Evolutionary conservation across 192 early-diverging fungal genomes (phyloP).

Genomic region (Chytriomyces confervae): DNA sequence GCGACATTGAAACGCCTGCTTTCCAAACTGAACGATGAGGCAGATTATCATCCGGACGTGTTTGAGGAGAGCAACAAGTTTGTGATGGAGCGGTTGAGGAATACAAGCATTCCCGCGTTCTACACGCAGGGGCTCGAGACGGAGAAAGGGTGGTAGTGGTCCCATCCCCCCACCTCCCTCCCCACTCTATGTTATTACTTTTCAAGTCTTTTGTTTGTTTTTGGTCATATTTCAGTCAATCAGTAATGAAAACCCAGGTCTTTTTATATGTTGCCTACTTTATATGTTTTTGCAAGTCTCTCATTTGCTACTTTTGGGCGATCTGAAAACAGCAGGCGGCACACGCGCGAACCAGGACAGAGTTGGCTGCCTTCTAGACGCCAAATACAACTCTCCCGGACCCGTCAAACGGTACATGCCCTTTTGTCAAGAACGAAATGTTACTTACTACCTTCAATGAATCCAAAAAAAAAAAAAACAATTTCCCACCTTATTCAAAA

Average conservation of each 20-base stretch:
- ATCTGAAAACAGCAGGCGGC: slow-evolving; percentile 14
- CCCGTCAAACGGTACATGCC: slow-evolving; percentile 52
- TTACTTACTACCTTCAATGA: not conserved
- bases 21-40: not conserved
- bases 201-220: not conserved
- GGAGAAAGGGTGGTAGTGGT: slow-evolving; percentile 17
- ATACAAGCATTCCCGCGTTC: slow-evolving; percentile 21
- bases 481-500: slow-evolving; percentile 1
- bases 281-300: not conserved
- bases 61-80: slow-evolving; percentile 16
- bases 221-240: not conserved
- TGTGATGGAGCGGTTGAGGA: slow-evolving; percentile 25
- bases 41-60: slow-evolving; percentile 24
- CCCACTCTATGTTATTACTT: not conserved
- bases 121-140: slow-evolving; percentile 23
- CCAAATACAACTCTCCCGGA: slow-evolving; percentile 69
- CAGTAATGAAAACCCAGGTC: no score
- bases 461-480: not conserved
- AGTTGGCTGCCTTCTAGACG: slow-evolving; percentile 59
- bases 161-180: no score
- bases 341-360: slow-evolving; percentile 21
- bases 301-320: not conserved
- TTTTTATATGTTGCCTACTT: no score
- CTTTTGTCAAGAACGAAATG: not conserved
- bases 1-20: not conserved